These are phyloP conservation scores for Aspergillus coremiiformis DNA, from an alignment of 495 filamentous ascomycete species.

Conservation along the genomic window DNA sequence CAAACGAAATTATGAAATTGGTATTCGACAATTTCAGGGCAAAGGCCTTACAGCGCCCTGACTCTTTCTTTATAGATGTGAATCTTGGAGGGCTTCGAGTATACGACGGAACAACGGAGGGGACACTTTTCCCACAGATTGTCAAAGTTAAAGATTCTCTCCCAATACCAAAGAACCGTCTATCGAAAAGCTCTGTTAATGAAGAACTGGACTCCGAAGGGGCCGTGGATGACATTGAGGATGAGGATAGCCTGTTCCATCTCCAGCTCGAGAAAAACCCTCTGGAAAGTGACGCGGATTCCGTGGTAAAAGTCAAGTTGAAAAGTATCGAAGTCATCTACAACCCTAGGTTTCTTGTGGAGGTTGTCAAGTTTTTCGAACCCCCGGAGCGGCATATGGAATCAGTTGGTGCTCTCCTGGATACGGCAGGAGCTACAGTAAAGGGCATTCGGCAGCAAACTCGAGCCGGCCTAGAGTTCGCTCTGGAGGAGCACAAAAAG, in stretches of 20 bases:
- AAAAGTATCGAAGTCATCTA: slow-evolving; percentile 96
- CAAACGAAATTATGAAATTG: slow-evolving; percentile 73
- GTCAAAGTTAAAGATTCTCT: slow-evolving; percentile 87
- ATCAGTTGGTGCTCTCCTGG: slow-evolving; percentile 87
- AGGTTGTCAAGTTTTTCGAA: slow-evolving; percentile 87
- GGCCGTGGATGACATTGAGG: slow-evolving; percentile 44
- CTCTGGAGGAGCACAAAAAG: slow-evolving; percentile 94
- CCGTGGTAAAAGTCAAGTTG: slow-evolving; percentile 80
- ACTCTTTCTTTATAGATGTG: slow-evolving; percentile 80
- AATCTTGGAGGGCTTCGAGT: slow-evolving; percentile 88
- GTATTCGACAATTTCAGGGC: slow-evolving; percentile 92
- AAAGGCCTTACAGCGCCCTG: slow-evolving; percentile 76
- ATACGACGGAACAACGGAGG: slow-evolving; percentile 90
- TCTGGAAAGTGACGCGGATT: slow-evolving; percentile 82
- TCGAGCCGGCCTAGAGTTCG: slow-evolving; percentile 89
- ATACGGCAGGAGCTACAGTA: slow-evolving; percentile 89
- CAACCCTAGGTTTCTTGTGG: slow-evolving; percentile 86
- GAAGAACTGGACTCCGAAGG: slow-evolving; percentile 53
- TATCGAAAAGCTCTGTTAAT: slow-evolving; percentile 44
- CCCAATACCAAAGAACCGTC: slow-evolving; percentile 37
- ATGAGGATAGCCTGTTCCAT: slow-evolving; percentile 79
- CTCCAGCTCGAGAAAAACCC: slow-evolving; percentile 91
- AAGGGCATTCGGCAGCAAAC: slow-evolving; percentile 93
- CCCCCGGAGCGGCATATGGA: slow-evolving; percentile 97
- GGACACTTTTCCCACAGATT: slow-evolving; percentile 86